Base-by-base conservation (phyloP, 352 stramenopile species). In the Pythium aristosporum region DNA sequence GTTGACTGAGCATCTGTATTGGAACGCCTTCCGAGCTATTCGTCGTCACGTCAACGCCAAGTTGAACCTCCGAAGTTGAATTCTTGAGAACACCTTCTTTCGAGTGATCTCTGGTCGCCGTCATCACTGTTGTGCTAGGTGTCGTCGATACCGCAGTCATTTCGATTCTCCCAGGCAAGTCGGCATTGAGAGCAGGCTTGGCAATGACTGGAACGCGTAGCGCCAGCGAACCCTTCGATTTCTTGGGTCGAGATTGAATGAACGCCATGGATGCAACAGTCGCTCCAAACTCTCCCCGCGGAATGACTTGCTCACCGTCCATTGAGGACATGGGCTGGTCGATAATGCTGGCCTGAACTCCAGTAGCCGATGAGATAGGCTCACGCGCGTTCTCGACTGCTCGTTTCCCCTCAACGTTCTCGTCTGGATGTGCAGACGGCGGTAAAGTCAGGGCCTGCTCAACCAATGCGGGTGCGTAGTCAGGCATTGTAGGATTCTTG, bases 141-240 rank as follows among this genome's bases (percentile, higher is more conserved):
- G 5, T 32, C 11, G 46, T 34, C 20, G 46, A 25, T 49, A 16
- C 34, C 25, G 20, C 21, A 52, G 46, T 8, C 46, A 10, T 34
- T 5, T 8, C 20, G 25, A 30, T 30, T 52, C 20, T 18, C 25
- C 5, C 48, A 21, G 48, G n/a, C 28, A 25, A n/a, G 5, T 28
- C n/a, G 10, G 16, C 50, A 10, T 52, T 11, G 12, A 34, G 32
- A 39, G 10, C 16, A 43, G 5, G 16, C 46, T 54, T 37, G 13
- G 48, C 44, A 36, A n/a, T 13, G 12, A 44, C 44, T n/a, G 56
- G 56, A 18, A 63, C 32, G 11, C 51, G 60, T 41, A 69, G 48
- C 5, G 54, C 62, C 18, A 69, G 62, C 23, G 62, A 69, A 41
- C 55, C 39, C 23, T 57, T 63, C n/a, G 65, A 48, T 23, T 61